Percentiles rank a stretch among this genome's conserved stretches.
These are phyloP conservation scores for Sphagnum magellanicum DNA, from an alignment of 228 moss, liverwort and hornwort species.

Conservation along the genomic window DNA sequence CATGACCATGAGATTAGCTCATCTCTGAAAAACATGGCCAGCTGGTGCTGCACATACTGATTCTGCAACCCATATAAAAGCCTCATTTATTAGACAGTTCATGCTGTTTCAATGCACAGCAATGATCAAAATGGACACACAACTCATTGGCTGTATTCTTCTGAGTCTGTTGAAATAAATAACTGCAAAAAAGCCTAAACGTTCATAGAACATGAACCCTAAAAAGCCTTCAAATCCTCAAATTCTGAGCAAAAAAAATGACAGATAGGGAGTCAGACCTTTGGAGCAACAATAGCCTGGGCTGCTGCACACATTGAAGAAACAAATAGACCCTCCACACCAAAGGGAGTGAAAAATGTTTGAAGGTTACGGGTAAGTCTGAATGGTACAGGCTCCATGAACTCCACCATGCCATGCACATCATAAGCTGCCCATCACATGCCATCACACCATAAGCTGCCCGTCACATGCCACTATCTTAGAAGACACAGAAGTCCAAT, in stretches of 20 bases:
- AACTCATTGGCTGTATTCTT: no score
- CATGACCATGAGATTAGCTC: constrained; percentile 99
- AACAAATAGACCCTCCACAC: constrained; percentile 95
- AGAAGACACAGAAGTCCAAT: constrained; percentile 28
- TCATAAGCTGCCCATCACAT: constrained; percentile 87
- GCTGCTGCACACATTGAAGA: constrained; percentile 98
- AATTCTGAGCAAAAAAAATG: background rate
- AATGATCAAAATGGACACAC: background rate
- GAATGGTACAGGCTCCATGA: constrained; percentile 91
- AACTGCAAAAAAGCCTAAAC: no score
- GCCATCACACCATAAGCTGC: constrained; percentile 94
- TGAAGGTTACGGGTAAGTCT: constrained; percentile 94
- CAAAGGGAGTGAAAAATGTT: constrained; percentile 97
- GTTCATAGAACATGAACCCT: no score
- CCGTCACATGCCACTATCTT: constrained; percentile 67
- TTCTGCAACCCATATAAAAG: constrained; percentile 35
- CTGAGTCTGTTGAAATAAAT: no score
- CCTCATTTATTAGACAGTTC: background rate
- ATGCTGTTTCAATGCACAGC: background rate
- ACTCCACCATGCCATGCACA: constrained; percentile 93
- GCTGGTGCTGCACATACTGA: constrained; percentile 94
- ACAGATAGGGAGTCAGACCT: constrained; percentile 39
- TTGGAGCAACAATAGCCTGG: constrained; percentile 90
- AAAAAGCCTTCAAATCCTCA: no score
- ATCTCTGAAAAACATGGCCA: constrained; percentile 99